Conservation (phyloP, 73 alveolate species). For the Symbiodinium pilosum region DNA sequence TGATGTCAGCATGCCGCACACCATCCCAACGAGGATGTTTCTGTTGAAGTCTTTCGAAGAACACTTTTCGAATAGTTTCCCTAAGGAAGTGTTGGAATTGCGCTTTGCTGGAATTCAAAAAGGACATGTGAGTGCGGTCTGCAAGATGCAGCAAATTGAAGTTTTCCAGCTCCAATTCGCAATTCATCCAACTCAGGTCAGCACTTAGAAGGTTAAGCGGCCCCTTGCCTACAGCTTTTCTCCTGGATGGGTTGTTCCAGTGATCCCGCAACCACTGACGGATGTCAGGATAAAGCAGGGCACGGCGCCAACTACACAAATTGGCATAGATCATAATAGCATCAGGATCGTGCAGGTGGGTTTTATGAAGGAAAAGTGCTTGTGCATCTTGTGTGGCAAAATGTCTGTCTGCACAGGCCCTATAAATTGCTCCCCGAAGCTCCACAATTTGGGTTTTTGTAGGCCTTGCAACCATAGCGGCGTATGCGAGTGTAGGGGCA, state of each 20-base stretch:
- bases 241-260: too few species aligned
- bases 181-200: background rate
- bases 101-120: background rate
- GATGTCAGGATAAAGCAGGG: background rate
- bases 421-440: background rate
- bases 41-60: background rate
- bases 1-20: background rate
- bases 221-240: background rate
- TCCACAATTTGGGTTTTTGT: background rate
- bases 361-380: background rate
- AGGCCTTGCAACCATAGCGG: background rate
- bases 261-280: background rate
- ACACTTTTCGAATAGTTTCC: background rate
- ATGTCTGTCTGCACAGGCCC: background rate
- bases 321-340: background rate
- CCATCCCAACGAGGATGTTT: background rate
- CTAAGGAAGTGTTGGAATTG: background rate
- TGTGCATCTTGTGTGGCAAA: background rate
- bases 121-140: background rate
- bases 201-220: background rate
- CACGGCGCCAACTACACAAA: background rate
- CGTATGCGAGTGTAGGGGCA: background rate
- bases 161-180: background rate
- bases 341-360: background rate
- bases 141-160: background rate